These are phyloP conservation scores for Fusarium devonianum DNA, from an alignment of 2,329 filamentous ascomycete genomes.

Conservation along the genomic window DNA sequence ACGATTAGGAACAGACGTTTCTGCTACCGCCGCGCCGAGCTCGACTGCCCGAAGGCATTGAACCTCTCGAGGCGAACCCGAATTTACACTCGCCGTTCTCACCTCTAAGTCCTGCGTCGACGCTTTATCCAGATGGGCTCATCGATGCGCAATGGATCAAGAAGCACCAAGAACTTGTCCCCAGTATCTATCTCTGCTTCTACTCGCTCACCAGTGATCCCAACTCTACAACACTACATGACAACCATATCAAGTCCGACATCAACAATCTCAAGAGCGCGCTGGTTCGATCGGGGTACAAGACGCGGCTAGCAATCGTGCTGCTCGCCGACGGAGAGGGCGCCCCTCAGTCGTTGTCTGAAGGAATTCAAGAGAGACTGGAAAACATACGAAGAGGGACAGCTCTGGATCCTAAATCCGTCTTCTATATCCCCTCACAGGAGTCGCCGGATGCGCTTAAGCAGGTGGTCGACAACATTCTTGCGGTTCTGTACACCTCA, in stretches of 20 bases:
- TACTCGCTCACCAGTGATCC: slow-evolving; percentile 78
- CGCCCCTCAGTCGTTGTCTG: slow-evolving; percentile 59
- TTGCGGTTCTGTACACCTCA: slow-evolving; percentile 75
- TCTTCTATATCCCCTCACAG: slow-evolving; percentile 83
- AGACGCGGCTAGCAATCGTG: slow-evolving; percentile 77
- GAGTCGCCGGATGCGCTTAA: slow-evolving; percentile 75
- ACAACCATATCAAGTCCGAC: slow-evolving; percentile 87
- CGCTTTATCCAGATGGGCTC: slow-evolving; percentile 88
- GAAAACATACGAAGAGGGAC: slow-evolving; percentile 81
- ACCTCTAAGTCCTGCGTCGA: slow-evolving; percentile 82
- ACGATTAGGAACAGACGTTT: slow-evolving; percentile 54
- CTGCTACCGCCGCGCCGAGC: slow-evolving; percentile 65
- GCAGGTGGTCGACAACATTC: slow-evolving; percentile 75
- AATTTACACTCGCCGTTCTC: slow-evolving; percentile 91
- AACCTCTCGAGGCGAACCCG: slow-evolving; percentile 55
- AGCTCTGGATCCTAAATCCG: slow-evolving; percentile 80
- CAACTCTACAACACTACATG: slow-evolving; percentile 77
- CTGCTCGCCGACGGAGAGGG: slow-evolving; percentile 45
- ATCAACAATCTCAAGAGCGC: slow-evolving; percentile 78
- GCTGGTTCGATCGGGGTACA: slow-evolving; percentile 75
- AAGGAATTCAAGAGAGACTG: slow-evolving; percentile 73
- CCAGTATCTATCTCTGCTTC: slow-evolving; percentile 81
- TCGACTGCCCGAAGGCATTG: slow-evolving; percentile 59
- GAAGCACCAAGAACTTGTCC: slow-evolving; percentile 87
- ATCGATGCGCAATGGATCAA: slow-evolving; percentile 82